phyloP scores from a whole-genome alignment of 371 early-diverging fungal genomes.

The Nematocida ironsii region DNA sequence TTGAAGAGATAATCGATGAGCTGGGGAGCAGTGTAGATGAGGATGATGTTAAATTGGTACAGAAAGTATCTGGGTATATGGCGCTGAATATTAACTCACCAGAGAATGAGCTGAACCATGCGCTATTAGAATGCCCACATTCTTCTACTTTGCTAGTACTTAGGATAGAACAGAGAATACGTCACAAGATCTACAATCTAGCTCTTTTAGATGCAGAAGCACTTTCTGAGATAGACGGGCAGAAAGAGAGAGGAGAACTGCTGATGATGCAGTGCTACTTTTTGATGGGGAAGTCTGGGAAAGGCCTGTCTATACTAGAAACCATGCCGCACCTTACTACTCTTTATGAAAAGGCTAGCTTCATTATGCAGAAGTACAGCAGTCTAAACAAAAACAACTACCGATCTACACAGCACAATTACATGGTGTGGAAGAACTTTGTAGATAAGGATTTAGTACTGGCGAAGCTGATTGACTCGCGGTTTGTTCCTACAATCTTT shows the following conservation, averaged over 20 bases:
- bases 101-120: conserved; percentile 21
- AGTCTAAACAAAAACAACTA: neutral
- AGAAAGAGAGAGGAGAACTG: conserved; percentile 3
- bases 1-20: conserved; percentile 12
- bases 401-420: neutral
- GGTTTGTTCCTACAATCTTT: conserved; percentile 29
- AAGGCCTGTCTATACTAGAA: conserved; percentile 7
- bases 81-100: neutral
- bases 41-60: conserved; percentile 9
- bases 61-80: conserved; percentile 5
- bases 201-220: conserved; percentile 30
- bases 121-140: conserved; percentile 15
- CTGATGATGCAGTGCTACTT: conserved; percentile 43
- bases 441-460: conserved; percentile 12
- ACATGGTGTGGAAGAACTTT: conserved; percentile 7
- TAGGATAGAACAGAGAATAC: conserved; percentile 24
- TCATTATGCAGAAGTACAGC: conserved; percentile 13
- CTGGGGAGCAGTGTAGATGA: neutral
- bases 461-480: conserved; percentile 20
- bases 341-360: conserved; percentile 15
- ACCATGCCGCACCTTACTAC: neutral
- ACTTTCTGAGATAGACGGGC: neutral
- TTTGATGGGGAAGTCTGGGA: conserved; percentile 8
- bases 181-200: conserved; percentile 5
- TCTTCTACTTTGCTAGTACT: conserved; percentile 20